These are phyloP conservation scores for Lepiota venenata DNA, from an alignment of 768 basidiomycete genomes.

Conservation along the genomic window DNA sequence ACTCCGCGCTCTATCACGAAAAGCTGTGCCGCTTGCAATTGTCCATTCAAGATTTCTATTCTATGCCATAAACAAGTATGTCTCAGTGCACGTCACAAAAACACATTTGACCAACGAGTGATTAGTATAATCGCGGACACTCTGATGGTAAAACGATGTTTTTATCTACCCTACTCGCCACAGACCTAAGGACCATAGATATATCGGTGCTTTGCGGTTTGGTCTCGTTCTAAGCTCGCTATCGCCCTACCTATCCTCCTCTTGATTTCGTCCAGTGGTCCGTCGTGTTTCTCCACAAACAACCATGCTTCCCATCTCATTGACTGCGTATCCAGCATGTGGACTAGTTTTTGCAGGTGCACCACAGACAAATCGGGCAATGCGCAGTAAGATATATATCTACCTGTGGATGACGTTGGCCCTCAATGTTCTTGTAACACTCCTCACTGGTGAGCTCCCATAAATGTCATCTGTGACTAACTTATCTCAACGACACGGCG, in stretches of 20 bases:
- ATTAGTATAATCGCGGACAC: constrained; percentile 12
- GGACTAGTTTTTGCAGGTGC: constrained; percentile 17
- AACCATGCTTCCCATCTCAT: not conserved
- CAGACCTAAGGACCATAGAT: constrained; percentile 8
- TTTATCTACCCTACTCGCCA: not conserved
- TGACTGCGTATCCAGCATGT: constrained; percentile 11
- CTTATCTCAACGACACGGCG: not conserved
- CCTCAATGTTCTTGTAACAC: constrained; percentile 32
- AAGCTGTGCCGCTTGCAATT: constrained; percentile 14
- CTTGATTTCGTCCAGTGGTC: constrained; percentile 30
- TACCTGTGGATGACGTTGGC: constrained; percentile 29
- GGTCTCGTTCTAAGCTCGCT: constrained; percentile 26
- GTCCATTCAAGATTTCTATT: constrained; percentile 29
- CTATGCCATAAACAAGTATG: constrained; percentile 37
- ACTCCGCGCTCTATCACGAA: constrained; percentile 19
- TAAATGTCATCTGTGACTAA: not conserved
- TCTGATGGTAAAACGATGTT: constrained; percentile 4
- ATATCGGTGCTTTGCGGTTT: constrained; percentile 36
- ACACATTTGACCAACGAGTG: not conserved
- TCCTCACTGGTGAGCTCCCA: constrained; percentile 27
- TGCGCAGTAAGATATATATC: constrained; percentile 23
- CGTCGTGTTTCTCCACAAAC: not conserved
- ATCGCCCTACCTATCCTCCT: constrained; percentile 24
- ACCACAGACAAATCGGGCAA: not conserved
- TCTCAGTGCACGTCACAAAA: not conserved